Percentiles rank a stretch among this genome's conserved stretches.
phyloP scores from a whole-genome alignment of 2,329 filamentous ascomycete genomes.

The Rhinocladiella similis region DNA sequence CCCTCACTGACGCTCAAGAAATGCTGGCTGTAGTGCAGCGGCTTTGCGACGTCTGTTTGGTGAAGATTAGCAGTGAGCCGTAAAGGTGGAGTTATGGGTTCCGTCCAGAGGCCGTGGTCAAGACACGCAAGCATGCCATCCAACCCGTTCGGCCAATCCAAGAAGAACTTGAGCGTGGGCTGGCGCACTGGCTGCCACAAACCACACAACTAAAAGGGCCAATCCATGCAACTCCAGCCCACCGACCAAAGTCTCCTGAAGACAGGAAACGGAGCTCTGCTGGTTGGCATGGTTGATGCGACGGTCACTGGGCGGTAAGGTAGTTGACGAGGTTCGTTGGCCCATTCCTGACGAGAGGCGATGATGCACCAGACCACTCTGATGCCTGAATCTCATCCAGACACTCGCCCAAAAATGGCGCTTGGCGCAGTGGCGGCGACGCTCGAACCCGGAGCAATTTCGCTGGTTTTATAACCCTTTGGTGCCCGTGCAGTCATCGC shows the following conservation, averaged over 20 bases:
- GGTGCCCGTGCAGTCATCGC: constrained; percentile 13
- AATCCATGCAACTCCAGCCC: constrained; percentile 5
- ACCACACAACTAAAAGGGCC: constrained; percentile 10
- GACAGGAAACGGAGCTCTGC: background rate
- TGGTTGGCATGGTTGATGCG: background rate
- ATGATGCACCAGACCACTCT: background rate
- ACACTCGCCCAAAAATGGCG: background rate
- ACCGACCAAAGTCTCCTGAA: background rate
- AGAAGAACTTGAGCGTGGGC: constrained; percentile 15
- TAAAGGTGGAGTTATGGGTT: constrained; percentile 10
- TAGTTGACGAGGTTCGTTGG: background rate
- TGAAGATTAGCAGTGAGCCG: constrained; percentile 19
- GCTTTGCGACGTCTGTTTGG: constrained; percentile 20
- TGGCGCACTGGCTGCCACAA: constrained; percentile 24
- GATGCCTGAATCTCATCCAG: background rate
- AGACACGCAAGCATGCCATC: constrained; percentile 19
- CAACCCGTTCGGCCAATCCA: constrained; percentile 21
- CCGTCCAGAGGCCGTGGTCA: constrained; percentile 21
- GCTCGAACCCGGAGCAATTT: constrained; percentile 17
- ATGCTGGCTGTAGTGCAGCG: constrained; percentile 13
- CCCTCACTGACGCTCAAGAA: constrained; percentile 17
- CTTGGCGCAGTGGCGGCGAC: constrained; percentile 6
- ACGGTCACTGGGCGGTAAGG: background rate
- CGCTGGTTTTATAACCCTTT: constrained; percentile 8
- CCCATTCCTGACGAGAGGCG: background rate